Evolutionary conservation across 2,329 filamentous ascomycete species (phyloP), one percentile per base, ranked within the genome.

Genomic region (Cladophialophora chaetospira): DNA sequence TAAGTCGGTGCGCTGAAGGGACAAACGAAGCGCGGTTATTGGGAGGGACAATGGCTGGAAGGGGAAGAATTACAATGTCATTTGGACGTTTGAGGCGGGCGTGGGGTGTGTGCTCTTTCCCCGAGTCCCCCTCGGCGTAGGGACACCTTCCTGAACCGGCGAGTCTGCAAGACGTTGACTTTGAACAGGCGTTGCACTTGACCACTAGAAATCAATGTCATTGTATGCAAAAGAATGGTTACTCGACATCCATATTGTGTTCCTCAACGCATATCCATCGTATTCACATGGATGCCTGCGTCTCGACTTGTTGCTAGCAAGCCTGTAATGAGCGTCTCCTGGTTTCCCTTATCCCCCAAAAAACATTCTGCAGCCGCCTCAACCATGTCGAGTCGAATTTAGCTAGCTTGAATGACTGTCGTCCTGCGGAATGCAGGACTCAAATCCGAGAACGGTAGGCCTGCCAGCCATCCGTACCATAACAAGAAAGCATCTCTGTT

Each of bases 191-290:
- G n/a, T 10, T 3, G 15, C 35, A 42, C 21, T 10, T 26, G 25
- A 36, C 49, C 49, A 52, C 42, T 52, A 42, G 33, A 5, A 35
- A 43, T 44, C 19, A 19, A 52, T 52, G 28, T 17, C 11, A 42
- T 33, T 17, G 17, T 52, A 43, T 44, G 35, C 26, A 44, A 44
- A 31, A 52, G 49, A 42, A 52, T 44, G 49, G 23, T 25, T 35
- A 52, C 38, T 52, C 36, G 38, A 52, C 31, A 50, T 50, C n/a
- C n/a, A 49, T 25, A 19, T 50, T 21, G 33, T 11, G 47, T 25
- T 19, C n/a, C 47, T 28, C 23, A 26, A 28, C 13, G 21, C 19
- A 40, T 40, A 25, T 26, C 17, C 13, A 36, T 38, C 15, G 15
- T 19, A 40, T 19, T 15, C 15, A 17, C 36, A 26, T 23, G 23